A percentile compares a stretch with the other conserved stretches of the same genome.
phyloP scores from a whole-genome alignment of 495 filamentous ascomycete genomes.

The Penicillium nucicola region DNA sequence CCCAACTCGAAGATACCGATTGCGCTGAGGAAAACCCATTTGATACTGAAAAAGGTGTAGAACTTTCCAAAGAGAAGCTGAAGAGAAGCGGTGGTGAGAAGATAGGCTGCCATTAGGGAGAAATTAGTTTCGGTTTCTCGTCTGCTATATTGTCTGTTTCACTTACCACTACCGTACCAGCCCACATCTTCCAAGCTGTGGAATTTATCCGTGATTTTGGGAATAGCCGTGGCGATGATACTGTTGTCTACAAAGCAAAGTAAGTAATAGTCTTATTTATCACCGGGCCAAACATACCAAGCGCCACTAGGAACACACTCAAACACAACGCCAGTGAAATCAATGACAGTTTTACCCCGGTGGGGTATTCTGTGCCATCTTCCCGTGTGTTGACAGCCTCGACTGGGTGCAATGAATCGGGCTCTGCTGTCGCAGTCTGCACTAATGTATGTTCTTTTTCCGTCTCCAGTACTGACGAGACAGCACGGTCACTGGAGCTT shows the following conservation, averaged over 20 bases:
- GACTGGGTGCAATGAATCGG: background rate
- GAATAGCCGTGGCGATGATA: slow-evolving; percentile 42
- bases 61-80: slow-evolving; percentile 46
- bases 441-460: background rate
- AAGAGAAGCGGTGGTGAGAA: slow-evolving; percentile 55
- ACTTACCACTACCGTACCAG: slow-evolving; percentile 38
- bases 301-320: background rate
- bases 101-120: slow-evolving; percentile 34
- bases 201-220: slow-evolving; percentile 44
- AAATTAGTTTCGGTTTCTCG: slow-evolving; percentile 19
- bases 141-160: background rate
- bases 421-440: background rate
- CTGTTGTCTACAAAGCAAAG: slow-evolving; percentile 41
- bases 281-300: background rate
- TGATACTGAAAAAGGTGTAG: slow-evolving; percentile 56
- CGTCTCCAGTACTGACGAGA: background rate
- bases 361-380: background rate
- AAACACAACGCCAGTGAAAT: background rate
- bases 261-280: too few species aligned
- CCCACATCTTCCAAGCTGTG: slow-evolving; percentile 40
- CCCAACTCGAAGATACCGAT: slow-evolving; percentile 72
- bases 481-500: background rate
- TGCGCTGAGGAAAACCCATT: slow-evolving; percentile 59
- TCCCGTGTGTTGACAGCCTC: background rate
- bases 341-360: background rate